These are phyloP conservation scores for Talaromyces wortmannii DNA, from an alignment of 495 filamentous ascomycete genomes.

Conservation along the genomic window DNA sequence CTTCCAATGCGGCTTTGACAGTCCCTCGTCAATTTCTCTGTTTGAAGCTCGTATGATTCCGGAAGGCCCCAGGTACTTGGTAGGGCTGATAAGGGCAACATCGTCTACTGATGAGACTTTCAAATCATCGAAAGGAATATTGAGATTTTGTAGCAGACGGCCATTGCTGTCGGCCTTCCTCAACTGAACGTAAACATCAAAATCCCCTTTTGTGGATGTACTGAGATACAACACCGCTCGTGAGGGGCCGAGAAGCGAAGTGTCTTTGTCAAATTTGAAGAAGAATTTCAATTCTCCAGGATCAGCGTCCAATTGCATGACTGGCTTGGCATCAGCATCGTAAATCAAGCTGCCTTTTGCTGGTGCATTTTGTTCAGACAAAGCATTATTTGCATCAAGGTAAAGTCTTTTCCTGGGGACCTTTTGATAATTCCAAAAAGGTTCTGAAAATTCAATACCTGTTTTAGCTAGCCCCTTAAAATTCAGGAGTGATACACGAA, in stretches of 20 bases:
- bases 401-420: neutral
- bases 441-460: no score
- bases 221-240: slow-evolving; percentile 11
- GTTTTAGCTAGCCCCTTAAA: slow-evolving; percentile 6
- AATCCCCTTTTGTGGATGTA: slow-evolving; percentile 3
- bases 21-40: neutral
- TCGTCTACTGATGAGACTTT: neutral
- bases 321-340: neutral
- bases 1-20: neutral
- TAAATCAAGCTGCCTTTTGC: neutral
- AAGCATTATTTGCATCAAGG: neutral
- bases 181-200: slow-evolving; percentile 11
- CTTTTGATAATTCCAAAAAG: neutral
- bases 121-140: slow-evolving; percentile 3
- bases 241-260: slow-evolving; percentile 8
- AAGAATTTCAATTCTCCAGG: slow-evolving; percentile 3
- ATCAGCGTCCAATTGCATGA: neutral
- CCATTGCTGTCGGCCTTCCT: slow-evolving; percentile 7
- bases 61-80: slow-evolving; percentile 11
- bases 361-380: neutral
- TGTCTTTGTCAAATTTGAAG: slow-evolving; percentile 8
- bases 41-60: slow-evolving; percentile 13
- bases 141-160: slow-evolving; percentile 5
- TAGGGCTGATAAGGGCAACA: slow-evolving; percentile 4
- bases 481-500: slow-evolving; percentile 12